Conservation (phyloP, 768 basidiomycete genomes). For the Panellus pusillus region DNA sequence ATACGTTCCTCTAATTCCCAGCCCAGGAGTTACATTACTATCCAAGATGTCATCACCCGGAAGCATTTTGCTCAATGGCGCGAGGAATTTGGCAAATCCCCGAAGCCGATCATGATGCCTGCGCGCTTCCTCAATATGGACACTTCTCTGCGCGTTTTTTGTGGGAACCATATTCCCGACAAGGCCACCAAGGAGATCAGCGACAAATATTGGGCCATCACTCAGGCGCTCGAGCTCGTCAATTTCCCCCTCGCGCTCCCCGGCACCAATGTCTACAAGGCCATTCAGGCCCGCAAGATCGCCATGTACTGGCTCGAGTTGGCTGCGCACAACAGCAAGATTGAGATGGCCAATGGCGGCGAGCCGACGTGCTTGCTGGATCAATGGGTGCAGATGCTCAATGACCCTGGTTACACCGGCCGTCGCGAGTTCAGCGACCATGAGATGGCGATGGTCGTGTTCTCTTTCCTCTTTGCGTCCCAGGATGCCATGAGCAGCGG, state of each 20-base stretch:
- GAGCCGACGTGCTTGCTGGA: slow-evolving; percentile 91
- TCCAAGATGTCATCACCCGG: slow-evolving; percentile 83
- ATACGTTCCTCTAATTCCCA: not conserved
- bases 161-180: slow-evolving; percentile 86
- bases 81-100: slow-evolving; percentile 41
- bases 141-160: slow-evolving; percentile 93
- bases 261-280: slow-evolving; percentile 94
- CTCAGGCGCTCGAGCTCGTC: slow-evolving; percentile 92
- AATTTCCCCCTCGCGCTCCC: slow-evolving; percentile 96
- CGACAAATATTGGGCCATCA: slow-evolving; percentile 96
- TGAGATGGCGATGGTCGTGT: slow-evolving; percentile 96
- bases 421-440: slow-evolving; percentile 85
- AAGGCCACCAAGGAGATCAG: slow-evolving; percentile 77
- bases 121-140: slow-evolving; percentile 96
- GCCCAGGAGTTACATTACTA: slow-evolving; percentile 73
- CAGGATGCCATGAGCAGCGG: slow-evolving; percentile 99
- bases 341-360: slow-evolving; percentile 74
- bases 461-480: slow-evolving; percentile 94
- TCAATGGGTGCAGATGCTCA: slow-evolving; percentile 80
- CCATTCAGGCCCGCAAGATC: slow-evolving; percentile 85
- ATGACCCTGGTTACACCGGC: slow-evolving; percentile 69
- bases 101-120: slow-evolving; percentile 80
- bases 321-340: slow-evolving; percentile 79
- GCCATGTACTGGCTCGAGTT: slow-evolving; percentile 78
- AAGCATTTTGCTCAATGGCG: slow-evolving; percentile 75